Evolutionary conservation across 257 asterid genomes (phyloP).

Genomic region (Henckelia pumila): DNA sequence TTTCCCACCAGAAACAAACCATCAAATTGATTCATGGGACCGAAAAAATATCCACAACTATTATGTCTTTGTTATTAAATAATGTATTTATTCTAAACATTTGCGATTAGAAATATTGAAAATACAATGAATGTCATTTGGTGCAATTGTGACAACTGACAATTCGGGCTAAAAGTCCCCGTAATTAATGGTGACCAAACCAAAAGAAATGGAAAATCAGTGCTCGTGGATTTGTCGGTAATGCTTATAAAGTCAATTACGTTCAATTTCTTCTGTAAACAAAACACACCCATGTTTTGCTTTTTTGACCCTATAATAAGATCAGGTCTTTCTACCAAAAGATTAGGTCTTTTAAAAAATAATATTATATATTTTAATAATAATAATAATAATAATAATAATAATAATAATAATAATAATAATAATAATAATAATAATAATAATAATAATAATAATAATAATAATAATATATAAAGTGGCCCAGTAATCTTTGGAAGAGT

Average conservation of each 20-base stretch:
- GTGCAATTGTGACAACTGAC: neutral
- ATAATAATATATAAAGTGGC: neutral
- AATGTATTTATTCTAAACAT: too few relatives aligned
- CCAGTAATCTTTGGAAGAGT: neutral
- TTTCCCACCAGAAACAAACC: too few relatives aligned
- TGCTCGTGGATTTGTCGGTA: slow-evolving; percentile 21
- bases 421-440: too few relatives aligned
- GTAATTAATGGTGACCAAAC: slow-evolving; percentile 18
- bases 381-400: neutral
- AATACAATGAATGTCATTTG: neutral
- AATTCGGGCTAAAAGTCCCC: neutral
- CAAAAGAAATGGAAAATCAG: neutral
- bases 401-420: too few relatives aligned
- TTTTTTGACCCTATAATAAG: neutral
- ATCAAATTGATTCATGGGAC: too few relatives aligned
- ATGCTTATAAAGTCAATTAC: slow-evolving; percentile 16
- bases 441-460: neutral
- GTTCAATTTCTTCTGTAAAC: neutral
- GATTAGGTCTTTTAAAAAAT: neutral
- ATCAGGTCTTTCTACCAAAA: neutral
- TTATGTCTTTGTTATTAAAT: neutral
- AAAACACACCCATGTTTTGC: neutral
- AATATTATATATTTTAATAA: neutral
- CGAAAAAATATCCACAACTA: too few relatives aligned
- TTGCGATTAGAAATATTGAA: neutral